Conservation (phyloP, 2,329 filamentous ascomycete genomes). For the Fusarium mundagurra region DNA sequence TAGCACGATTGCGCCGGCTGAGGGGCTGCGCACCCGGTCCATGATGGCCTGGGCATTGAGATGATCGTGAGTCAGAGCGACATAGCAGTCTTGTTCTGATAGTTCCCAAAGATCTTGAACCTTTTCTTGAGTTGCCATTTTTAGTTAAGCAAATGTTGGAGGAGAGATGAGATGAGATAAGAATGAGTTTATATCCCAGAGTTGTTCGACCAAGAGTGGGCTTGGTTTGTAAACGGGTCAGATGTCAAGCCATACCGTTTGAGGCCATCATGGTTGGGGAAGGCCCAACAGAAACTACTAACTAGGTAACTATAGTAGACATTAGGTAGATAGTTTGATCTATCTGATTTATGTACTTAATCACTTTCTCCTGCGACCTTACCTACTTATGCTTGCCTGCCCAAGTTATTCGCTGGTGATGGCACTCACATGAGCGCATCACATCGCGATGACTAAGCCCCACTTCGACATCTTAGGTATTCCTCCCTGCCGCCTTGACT, state of each 20-base stretch:
- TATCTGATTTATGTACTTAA: no score
- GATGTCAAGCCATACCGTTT: background rate
- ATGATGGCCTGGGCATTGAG: slow-evolving; percentile 69
- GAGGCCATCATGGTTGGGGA: background rate
- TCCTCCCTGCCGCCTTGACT: background rate
- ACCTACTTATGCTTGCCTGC: background rate
- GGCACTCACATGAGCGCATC: background rate
- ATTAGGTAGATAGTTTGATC: background rate
- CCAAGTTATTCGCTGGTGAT: background rate
- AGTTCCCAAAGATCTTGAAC: slow-evolving; percentile 50
- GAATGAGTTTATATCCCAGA: background rate
- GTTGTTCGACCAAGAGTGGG: slow-evolving; percentile 10
- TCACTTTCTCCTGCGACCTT: background rate
- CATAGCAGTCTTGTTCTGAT: slow-evolving; percentile 65
- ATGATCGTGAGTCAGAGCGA: slow-evolving; percentile 71
- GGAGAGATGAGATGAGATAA: background rate
- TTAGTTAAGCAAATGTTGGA: background rate
- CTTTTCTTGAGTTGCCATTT: slow-evolving; percentile 25
- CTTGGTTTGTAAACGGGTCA: background rate
- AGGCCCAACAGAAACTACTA: background rate
- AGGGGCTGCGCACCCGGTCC: slow-evolving; percentile 74
- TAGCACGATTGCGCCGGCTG: slow-evolving; percentile 79
- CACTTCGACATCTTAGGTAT: slow-evolving; percentile 1
- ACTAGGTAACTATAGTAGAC: background rate
- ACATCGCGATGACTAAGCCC: slow-evolving; percentile 24